These are phyloP conservation scores for Cryphonectria carpinicola DNA, from an alignment of 2,329 filamentous ascomycete species.

Conservation along the genomic window DNA sequence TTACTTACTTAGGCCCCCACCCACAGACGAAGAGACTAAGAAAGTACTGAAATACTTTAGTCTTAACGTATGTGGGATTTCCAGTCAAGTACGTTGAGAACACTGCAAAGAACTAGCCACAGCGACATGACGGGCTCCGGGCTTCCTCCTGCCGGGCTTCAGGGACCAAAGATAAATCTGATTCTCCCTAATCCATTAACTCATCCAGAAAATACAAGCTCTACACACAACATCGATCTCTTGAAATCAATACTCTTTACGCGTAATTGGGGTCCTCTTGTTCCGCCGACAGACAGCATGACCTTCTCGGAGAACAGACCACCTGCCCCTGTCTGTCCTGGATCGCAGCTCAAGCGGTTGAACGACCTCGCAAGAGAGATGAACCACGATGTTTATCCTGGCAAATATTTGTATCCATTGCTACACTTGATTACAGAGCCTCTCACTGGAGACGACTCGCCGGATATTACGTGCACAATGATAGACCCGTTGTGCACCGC, in stretches of 20 bases:
- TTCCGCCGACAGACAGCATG: not conserved
- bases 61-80: no score
- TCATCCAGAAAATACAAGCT: not conserved
- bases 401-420: not conserved
- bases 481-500: not conserved
- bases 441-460: not conserved
- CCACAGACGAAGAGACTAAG: no score
- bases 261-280: not conserved
- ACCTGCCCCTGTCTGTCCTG: not conserved
- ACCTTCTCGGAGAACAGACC: not conserved
- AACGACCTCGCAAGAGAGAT: not conserved
- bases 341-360: not conserved
- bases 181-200: not conserved
- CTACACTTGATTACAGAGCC: not conserved
- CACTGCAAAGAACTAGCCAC: not conserved
- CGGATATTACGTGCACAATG: not conserved
- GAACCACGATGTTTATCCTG: not conserved
- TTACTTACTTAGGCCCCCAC: no score
- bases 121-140: not conserved
- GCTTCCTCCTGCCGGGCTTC: not conserved
- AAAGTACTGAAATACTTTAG: no score
- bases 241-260: not conserved
- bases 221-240: not conserved
- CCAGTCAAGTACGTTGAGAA: not conserved
- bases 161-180: not conserved